phyloP scores from a whole-genome alignment of 2,329 filamentous ascomycete genomes.

The Cordyceps cateniannulata region DNA sequence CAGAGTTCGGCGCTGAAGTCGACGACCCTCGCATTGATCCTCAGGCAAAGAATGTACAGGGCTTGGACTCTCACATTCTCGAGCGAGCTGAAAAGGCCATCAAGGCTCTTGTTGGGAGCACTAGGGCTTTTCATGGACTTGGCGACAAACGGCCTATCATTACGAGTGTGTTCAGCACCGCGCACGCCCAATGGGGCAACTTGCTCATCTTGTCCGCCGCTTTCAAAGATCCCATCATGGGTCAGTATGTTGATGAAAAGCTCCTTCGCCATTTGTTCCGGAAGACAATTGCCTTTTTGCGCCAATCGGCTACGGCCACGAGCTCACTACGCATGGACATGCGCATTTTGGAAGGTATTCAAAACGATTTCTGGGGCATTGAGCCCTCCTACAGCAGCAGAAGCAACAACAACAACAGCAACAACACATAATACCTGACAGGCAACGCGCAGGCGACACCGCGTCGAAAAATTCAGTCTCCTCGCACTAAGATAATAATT shows the following conservation, averaged over 20 bases:
- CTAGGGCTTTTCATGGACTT: constrained; percentile 67
- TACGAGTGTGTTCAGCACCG: constrained; percentile 94
- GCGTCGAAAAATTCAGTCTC: no score
- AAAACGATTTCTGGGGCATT: constrained; percentile 36
- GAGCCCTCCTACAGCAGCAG: neutral
- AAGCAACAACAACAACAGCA: neutral
- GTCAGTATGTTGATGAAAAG: constrained; percentile 47
- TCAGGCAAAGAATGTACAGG: constrained; percentile 28
- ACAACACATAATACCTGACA: neutral
- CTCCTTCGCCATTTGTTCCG: constrained; percentile 55
- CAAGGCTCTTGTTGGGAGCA: constrained; percentile 74
- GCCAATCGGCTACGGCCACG: constrained; percentile 62
- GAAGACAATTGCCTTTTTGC: constrained; percentile 72
- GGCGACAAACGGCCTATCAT: constrained; percentile 66
- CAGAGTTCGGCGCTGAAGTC: constrained; percentile 31
- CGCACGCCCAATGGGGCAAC: constrained; percentile 97
- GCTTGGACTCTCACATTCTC: constrained; percentile 41
- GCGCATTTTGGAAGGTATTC: constrained; percentile 59
- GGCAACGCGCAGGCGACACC: constrained; percentile 1
- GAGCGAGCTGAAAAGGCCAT: constrained; percentile 57
- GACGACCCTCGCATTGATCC: constrained; percentile 32
- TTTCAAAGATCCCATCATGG: constrained; percentile 60
- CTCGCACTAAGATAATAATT: no score
- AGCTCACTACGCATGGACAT: constrained; percentile 70
- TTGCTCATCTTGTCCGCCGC: constrained; percentile 83